Percentiles rank a stretch among this genome's conserved stretches.
phyloP scores from a whole-genome alignment of 148 eudicot species.

The Limonium bicolor region DNA sequence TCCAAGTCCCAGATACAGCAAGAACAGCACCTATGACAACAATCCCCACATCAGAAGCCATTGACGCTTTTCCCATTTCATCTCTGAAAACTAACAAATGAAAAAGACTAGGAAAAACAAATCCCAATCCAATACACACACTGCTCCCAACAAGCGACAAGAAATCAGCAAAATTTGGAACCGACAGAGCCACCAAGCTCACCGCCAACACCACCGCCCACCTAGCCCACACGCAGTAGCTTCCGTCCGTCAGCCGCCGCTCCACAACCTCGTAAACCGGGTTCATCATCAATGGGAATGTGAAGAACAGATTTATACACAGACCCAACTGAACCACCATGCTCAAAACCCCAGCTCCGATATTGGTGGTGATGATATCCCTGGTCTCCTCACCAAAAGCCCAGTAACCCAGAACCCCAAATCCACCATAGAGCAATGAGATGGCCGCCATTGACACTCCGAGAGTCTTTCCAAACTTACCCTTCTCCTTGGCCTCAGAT shows the following conservation, averaged over 20 bases:
- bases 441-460: constrained; percentile 41
- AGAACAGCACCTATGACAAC: constrained; percentile 36
- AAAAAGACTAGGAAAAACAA: constrained; percentile 71
- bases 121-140: constrained; percentile 53
- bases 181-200: constrained; percentile 42
- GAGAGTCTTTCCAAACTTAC: constrained; percentile 28
- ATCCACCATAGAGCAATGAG: constrained; percentile 33
- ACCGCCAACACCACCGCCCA: constrained; percentile 46
- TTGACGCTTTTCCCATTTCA: constrained; percentile 27
- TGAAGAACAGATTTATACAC: constrained; percentile 53
- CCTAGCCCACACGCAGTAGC: constrained; percentile 53
- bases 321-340: constrained; percentile 51
- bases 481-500: constrained; percentile 37
- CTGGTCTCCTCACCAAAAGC: constrained; percentile 54
- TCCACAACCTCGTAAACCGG: constrained; percentile 83
- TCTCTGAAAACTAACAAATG: constrained; percentile 45
- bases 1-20: constrained; percentile 53
- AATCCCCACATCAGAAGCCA: constrained; percentile 21
- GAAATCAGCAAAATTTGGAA: constrained; percentile 79
- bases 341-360: constrained; percentile 49
- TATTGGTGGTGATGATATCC: constrained; percentile 60
- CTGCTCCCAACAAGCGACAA: constrained; percentile 80
- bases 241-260: constrained; percentile 44
- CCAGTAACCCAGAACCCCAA: constrained; percentile 59
- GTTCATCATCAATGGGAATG: constrained; percentile 77